Evolutionary conservation across 1,139 yeast genomes (phyloP).

Genomic region (Maudiozyma humilis): DNA sequence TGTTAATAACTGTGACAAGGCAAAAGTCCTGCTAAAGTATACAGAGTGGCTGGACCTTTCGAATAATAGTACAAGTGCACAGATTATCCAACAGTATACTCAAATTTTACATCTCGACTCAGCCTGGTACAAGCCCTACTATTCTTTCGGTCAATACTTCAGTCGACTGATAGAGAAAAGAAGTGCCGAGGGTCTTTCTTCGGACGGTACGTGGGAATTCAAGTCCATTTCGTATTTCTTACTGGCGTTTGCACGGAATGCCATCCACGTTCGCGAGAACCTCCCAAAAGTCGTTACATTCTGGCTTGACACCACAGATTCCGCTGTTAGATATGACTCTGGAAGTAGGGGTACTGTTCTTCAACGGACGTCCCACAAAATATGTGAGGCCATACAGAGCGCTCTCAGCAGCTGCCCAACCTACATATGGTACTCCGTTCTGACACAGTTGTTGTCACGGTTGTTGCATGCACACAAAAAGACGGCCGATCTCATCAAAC

Average conservation of each 20-base stretch:
- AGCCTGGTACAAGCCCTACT: constrained; percentile 73
- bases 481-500: constrained; percentile 49
- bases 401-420: constrained; percentile 45
- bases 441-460: constrained; percentile 80
- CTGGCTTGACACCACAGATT: constrained; percentile 70
- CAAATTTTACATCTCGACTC: constrained; percentile 50
- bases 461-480: constrained; percentile 54
- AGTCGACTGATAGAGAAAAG: constrained; percentile 68
- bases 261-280: constrained; percentile 69
- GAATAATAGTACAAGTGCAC: constrained; percentile 72
- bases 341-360: constrained; percentile 26
- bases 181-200: constrained; percentile 32
- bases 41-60: constrained; percentile 87
- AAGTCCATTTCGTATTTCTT: constrained; percentile 58
- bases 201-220: constrained; percentile 58
- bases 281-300: constrained; percentile 82
- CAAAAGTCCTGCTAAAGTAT: constrained; percentile 61
- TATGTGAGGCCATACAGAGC: constrained; percentile 41
- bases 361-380: constrained; percentile 21
- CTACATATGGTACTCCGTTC: constrained; percentile 73
- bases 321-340: constrained; percentile 11
- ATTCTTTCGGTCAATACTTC: constrained; percentile 71
- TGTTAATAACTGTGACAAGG: constrained; percentile 30
- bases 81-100: constrained; percentile 62
- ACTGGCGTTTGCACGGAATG: constrained; percentile 60